Conservation (phyloP, 2,329 filamentous ascomycete species). For the Dactylonectria macrodidyma region DNA sequence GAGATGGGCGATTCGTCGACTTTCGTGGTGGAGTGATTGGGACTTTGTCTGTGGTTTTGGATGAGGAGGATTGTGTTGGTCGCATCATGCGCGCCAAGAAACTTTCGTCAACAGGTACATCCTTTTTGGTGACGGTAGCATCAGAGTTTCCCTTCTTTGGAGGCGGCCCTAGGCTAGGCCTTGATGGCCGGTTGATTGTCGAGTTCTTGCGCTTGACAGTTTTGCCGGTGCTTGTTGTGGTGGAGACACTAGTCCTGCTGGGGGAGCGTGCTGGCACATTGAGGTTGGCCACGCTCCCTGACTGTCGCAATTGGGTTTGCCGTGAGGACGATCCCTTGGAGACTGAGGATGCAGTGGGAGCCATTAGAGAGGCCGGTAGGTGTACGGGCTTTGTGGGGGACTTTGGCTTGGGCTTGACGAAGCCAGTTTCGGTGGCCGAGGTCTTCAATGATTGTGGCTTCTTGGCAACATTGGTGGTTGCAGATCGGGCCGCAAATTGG, state of each 20-base stretch:
- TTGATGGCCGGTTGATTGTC: slow-evolving; percentile 56
- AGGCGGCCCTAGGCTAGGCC: slow-evolving; percentile 71
- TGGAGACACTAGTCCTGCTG: slow-evolving; percentile 61
- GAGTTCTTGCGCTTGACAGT: slow-evolving; percentile 62
- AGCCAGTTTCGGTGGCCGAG: slow-evolving; percentile 58
- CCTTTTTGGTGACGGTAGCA: slow-evolving; percentile 59
- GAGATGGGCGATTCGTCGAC: slow-evolving; percentile 43
- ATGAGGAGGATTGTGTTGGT: slow-evolving; percentile 78
- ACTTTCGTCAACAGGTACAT: slow-evolving; percentile 74
- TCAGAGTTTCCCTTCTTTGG: slow-evolving; percentile 63
- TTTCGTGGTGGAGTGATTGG: slow-evolving; percentile 66
- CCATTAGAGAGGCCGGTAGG: slow-evolving; percentile 76
- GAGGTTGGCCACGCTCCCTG: slow-evolving; percentile 54
- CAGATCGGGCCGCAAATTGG: slow-evolving; percentile 46
- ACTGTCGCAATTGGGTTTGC: slow-evolving; percentile 44
- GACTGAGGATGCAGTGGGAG: slow-evolving; percentile 78
- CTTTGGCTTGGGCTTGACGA: slow-evolving; percentile 73
- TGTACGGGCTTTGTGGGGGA: slow-evolving; percentile 79
- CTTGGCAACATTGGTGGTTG: slow-evolving; percentile 54
- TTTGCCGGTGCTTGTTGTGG: slow-evolving; percentile 49
- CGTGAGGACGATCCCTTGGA: slow-evolving; percentile 65
- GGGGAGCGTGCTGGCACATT: slow-evolving; percentile 57
- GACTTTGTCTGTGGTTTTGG: slow-evolving; percentile 76
- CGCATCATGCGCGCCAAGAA: slow-evolving; percentile 89
- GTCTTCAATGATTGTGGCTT: slow-evolving; percentile 61